phyloP scores from a whole-genome alignment of 2,329 filamentous ascomycete genomes.

The Boeremia exigua region DNA sequence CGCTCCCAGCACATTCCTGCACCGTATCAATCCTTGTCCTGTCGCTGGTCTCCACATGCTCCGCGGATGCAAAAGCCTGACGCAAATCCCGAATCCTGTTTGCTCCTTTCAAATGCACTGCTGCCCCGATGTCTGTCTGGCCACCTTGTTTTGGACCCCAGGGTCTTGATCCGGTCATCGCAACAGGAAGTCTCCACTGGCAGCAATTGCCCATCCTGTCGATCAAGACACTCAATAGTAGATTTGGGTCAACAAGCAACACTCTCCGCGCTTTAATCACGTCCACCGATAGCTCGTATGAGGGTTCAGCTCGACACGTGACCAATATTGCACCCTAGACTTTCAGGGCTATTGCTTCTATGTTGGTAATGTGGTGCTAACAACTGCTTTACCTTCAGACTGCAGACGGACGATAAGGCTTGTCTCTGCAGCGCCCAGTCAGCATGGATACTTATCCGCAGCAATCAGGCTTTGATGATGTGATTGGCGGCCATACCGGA shows the following conservation, averaged over 20 bases:
- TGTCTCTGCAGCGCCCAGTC: background rate
- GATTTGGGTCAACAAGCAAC: too few relatives aligned
- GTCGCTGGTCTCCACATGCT: slow-evolving; percentile 5
- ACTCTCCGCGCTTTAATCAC: background rate
- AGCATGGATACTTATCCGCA: slow-evolving; percentile 1
- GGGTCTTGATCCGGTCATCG: background rate
- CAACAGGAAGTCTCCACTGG: background rate
- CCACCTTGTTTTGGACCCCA: background rate
- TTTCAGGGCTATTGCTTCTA: too few relatives aligned
- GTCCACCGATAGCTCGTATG: too few relatives aligned
- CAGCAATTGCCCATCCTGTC: slow-evolving; percentile 2
- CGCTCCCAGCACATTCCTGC: slow-evolving; percentile 12
- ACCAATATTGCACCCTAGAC: too few relatives aligned
- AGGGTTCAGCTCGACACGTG: too few relatives aligned
- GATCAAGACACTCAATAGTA: background rate
- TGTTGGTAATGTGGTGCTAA: too few relatives aligned
- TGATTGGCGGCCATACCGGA: slow-evolving; percentile 25
- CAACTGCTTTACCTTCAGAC: background rate
- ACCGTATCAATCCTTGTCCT: slow-evolving; percentile 10
- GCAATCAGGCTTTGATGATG: background rate
- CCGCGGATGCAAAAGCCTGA: slow-evolving; percentile 11
- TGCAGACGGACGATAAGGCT: background rate
- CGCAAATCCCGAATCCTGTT: slow-evolving; percentile 3
- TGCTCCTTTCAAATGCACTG: background rate
- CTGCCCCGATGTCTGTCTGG: background rate